Base-by-base conservation (phyloP, 1,284 basidiomycete species). In the Rhizoctonia solani region DNA sequence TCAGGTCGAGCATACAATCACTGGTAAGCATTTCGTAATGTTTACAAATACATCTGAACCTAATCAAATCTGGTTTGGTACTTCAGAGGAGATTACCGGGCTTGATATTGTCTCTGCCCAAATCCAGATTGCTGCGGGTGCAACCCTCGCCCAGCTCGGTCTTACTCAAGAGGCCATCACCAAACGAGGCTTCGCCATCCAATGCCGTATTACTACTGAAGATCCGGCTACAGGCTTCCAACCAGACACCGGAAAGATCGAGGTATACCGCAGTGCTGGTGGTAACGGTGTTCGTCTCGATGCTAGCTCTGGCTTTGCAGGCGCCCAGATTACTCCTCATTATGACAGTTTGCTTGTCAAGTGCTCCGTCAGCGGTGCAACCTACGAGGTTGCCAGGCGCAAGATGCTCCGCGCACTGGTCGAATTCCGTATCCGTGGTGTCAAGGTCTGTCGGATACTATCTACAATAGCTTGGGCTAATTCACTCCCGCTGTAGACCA, bases 351-450 rank as follows among this genome's bases (percentile, higher is more conserved):
- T 99, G 77, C 85, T 99, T 59, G 97, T 99, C 76, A 99, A 99
- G 81, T 93, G 94, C 75, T 91, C 90, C 53, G 95, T 97, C 70
- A 95, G 91, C 72, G 97, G 97, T 58, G 95, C 96, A 16, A 98
- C 95, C 1, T 99, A 98, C 76, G 97, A 99, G 77, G 95, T 99
- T 63, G 96, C 97, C 30, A 89, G 97, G 69, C 85, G 97, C 73
- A 99, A 99, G 85, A 99, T 98, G 95, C 87, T 99, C 65, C 92
- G 97, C 75, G 95, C 97, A 32, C 85, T 99, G 21, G 95, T 99
- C 69, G 97, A 99, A 79, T 99, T 99, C 89, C 92, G 97, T 77
- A 99, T 99, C 74, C 94, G 97, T 74, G 96, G 96, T 75, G 95
- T 98, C 78, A 98, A 98, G 87, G 90, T 88, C 59, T 29, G 74